A percentile compares a stretch with the other conserved stretches of the same genome.
Evolutionary conservation across 768 basidiomycete species (phyloP).

Genomic region (Macrolepiota fuliginosa): DNA sequence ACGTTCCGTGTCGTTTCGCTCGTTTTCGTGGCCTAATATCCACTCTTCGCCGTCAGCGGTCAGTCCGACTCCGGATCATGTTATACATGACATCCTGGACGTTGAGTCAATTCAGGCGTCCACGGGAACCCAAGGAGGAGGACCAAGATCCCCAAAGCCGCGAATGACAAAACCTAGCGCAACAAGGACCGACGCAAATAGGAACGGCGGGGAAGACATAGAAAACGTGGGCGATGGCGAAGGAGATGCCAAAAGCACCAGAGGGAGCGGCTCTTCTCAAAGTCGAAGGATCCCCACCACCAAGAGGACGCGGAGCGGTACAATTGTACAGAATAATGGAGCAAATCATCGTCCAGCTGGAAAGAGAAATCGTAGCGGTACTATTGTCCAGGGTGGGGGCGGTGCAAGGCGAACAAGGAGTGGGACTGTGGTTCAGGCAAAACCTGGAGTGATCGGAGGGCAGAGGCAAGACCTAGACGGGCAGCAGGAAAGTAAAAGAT

Average conservation of each 20-base stretch:
- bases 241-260: not conserved
- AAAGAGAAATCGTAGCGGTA: slow-evolving; percentile 46
- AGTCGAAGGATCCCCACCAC: slow-evolving; percentile 4
- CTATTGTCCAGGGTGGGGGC: slow-evolving; percentile 31
- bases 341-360: slow-evolving; percentile 12
- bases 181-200: not conserved
- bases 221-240: not conserved
- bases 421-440: slow-evolving; percentile 27
- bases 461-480: not conserved
- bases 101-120: not conserved
- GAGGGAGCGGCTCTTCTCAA: not conserved
- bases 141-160: not conserved
- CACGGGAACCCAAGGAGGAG: not conserved
- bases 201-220: not conserved
- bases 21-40: not conserved
- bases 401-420: slow-evolving; percentile 26
- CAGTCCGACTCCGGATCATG: too few relatives aligned
- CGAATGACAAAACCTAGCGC: not conserved
- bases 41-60: not conserved
- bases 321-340: too few relatives aligned
- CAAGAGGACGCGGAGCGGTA: slow-evolving; percentile 39
- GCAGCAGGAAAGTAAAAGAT: not conserved
- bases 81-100: not conserved
- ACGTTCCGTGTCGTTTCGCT: not conserved
- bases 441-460: not conserved